Percentiles rank a stretch among this genome's conserved stretches.
phyloP scores from a whole-genome alignment of 1,139 yeast species.

The Hemisphaericaspora subhashii region DNA sequence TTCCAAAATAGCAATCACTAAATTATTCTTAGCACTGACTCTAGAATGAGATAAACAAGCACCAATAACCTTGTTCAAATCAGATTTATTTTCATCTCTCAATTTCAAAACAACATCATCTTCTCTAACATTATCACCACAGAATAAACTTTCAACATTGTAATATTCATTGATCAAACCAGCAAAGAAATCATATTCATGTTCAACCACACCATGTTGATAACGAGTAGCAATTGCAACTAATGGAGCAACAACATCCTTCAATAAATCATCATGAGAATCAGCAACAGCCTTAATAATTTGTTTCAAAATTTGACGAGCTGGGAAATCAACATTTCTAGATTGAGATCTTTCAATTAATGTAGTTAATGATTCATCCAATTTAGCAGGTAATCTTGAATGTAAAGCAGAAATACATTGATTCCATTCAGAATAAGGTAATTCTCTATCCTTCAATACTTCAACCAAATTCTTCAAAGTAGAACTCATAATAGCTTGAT shows the following conservation, averaged over 20 bases:
- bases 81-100: conserved; percentile 84
- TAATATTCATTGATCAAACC: conserved; percentile 69
- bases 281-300: conserved; percentile 55
- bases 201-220: conserved; percentile 73
- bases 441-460: conserved; percentile 71
- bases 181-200: conserved; percentile 78
- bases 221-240: conserved; percentile 69
- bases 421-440: conserved; percentile 94
- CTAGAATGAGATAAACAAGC: conserved; percentile 87
- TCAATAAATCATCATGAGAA: conserved; percentile 47
- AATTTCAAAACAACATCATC: conserved; percentile 83
- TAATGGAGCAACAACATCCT: conserved; percentile 69
- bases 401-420: conserved; percentile 86
- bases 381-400: conserved; percentile 77
- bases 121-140: conserved; percentile 72
- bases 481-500: conserved; percentile 87
- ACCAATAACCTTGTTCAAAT: conserved; percentile 68
- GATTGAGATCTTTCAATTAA: conserved; percentile 67
- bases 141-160: conserved; percentile 73
- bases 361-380: conserved; percentile 65
- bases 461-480: conserved; percentile 73
- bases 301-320: conserved; percentile 70
- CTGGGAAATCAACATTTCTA: conserved; percentile 87
- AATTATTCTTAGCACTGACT: conserved; percentile 89
- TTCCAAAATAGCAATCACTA: conserved; percentile 80